phyloP scores from a whole-genome alignment of 192 early-diverging fungal species.

The Linnemannia exigua region DNA sequence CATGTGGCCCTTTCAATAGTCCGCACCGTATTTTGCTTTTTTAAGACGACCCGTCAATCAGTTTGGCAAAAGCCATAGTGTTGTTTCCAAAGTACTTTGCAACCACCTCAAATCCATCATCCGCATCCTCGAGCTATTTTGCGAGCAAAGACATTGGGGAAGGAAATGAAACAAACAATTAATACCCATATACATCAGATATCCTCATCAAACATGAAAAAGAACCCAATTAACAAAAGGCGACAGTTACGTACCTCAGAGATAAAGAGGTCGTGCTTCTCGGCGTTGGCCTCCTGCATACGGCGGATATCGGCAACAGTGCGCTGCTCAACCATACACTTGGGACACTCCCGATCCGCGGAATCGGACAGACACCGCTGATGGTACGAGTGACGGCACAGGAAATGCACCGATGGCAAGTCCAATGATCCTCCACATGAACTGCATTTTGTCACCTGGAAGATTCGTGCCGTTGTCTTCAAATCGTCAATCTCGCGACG shows the following conservation, averaged over 20 bases:
- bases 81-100: constrained; percentile 94
- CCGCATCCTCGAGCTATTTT: constrained; percentile 81
- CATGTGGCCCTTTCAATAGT: not conserved
- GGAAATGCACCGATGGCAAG: constrained; percentile 92
- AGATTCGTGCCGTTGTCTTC: constrained; percentile 76
- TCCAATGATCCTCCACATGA: constrained; percentile 83
- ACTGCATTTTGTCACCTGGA: constrained; percentile 85
- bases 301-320: constrained; percentile 85
- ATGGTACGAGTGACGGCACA: constrained; percentile 97
- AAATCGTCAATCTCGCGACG: constrained; percentile 87
- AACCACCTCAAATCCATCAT: constrained; percentile 91
- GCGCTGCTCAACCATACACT: constrained; percentile 88
- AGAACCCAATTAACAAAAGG: not conserved
- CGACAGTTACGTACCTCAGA: constrained; percentile 71
- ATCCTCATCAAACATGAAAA: not conserved
- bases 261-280: constrained; percentile 85
- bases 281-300: constrained; percentile 82
- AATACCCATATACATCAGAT: not conserved
- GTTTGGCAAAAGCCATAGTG: constrained; percentile 75
- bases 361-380: constrained; percentile 75
- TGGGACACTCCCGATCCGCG: constrained; percentile 75
- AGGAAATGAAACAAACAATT: constrained; percentile 7
- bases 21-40: not conserved
- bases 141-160: no score
- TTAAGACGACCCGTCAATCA: constrained; percentile 61